phyloP scores from a whole-genome alignment of 768 basidiomycete species.

The Psilocybe sp. region DNA sequence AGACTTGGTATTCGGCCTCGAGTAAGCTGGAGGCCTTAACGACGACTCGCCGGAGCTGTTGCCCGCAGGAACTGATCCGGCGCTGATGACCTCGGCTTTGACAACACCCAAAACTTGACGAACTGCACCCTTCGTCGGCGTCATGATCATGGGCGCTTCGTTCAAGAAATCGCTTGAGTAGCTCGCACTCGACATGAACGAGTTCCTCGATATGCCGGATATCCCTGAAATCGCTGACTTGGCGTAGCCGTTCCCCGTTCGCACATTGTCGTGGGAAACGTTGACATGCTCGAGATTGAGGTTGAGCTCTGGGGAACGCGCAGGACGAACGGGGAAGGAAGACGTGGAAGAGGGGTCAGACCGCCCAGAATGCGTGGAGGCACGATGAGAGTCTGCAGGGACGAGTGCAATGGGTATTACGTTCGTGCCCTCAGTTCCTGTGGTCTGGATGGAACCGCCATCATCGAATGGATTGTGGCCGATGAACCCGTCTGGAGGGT shows the following conservation, averaged over 20 bases:
- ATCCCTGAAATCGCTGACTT: conserved; percentile 54
- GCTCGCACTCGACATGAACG: conserved; percentile 73
- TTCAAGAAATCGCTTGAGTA: conserved; percentile 77
- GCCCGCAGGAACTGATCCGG: conserved; percentile 39
- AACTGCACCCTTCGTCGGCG: conserved; percentile 59
- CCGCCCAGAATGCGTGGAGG: conserved; percentile 25
- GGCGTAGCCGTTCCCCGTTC: conserved; percentile 33
- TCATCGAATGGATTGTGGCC: conserved; percentile 74
- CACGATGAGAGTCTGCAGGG: conserved; percentile 47
- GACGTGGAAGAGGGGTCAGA: conserved; percentile 33
- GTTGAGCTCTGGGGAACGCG: conserved; percentile 57
- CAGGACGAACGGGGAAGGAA: conserved; percentile 50
- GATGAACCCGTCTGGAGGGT: conserved; percentile 31
- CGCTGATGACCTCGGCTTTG: conserved; percentile 75
- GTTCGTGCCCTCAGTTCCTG: conserved; percentile 77
- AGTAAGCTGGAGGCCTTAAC: conserved; percentile 35
- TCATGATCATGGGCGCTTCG: conserved; percentile 81
- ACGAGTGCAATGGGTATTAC: conserved; percentile 87
- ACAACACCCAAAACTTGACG: conserved; percentile 74
- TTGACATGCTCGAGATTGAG: conserved; percentile 64
- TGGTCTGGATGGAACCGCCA: conserved; percentile 76
- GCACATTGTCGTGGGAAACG: conserved; percentile 52
- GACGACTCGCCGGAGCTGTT: conserved; percentile 26
- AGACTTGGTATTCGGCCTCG: conserved; percentile 47
- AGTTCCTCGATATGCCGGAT: conserved; percentile 55